These are phyloP conservation scores for Galerina marginata DNA, from an alignment of 768 basidiomycete genomes.

Conservation along the genomic window DNA sequence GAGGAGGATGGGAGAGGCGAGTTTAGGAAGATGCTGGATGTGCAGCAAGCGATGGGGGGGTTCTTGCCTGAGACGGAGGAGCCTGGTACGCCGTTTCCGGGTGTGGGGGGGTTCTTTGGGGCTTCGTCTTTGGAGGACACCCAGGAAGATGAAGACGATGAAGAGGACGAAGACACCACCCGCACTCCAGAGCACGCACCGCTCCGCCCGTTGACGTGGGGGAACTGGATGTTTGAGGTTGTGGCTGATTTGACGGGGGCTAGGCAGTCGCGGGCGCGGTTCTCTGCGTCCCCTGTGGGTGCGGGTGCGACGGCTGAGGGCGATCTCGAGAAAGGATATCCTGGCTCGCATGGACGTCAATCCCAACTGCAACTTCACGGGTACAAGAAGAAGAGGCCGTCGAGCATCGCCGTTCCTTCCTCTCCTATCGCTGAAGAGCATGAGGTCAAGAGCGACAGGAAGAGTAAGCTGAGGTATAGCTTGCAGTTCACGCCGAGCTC, in stretches of 20 bases:
- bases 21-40: slow-evolving; percentile 71
- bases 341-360: neutral
- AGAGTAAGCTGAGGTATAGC: neutral
- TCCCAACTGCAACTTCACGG: neutral
- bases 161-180: slow-evolving; percentile 49
- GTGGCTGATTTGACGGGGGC: slow-evolving; percentile 63
- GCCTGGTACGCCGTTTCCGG: neutral
- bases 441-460: neutral
- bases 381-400: slow-evolving; percentile 20
- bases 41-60: slow-evolving; percentile 60
- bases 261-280: slow-evolving; percentile 11
- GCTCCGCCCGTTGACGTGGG: slow-evolving; percentile 62
- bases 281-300: too few species aligned
- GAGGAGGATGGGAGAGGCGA: slow-evolving; percentile 52
- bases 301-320: neutral
- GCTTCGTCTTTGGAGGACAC: slow-evolving; percentile 38
- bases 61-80: slow-evolving; percentile 46
- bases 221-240: slow-evolving; percentile 88
- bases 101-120: neutral
- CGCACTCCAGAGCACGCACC: slow-evolving; percentile 6
- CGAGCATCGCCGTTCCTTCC: slow-evolving; percentile 23
- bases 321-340: slow-evolving; percentile 1
- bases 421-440: neutral
- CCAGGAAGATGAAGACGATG: slow-evolving; percentile 51
- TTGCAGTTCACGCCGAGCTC: slow-evolving; percentile 9